Evolutionary conservation across 495 filamentous ascomycete genomes (phyloP).

Genomic region (Talaromyces stipitatus): DNA sequence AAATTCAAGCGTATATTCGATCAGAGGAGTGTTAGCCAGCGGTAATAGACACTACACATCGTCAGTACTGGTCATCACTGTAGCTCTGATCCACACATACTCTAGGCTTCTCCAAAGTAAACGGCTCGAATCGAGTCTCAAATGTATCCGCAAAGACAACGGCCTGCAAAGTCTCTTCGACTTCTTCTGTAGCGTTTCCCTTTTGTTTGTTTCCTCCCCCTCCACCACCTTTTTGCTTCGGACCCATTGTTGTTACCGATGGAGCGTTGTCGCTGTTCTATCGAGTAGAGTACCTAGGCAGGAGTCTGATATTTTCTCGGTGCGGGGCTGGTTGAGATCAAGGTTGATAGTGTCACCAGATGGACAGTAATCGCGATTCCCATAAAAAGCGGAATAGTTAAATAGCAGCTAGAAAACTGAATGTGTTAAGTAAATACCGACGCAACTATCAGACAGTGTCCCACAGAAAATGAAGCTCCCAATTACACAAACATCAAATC

Average conservation of each 20-base stretch:
- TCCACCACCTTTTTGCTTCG: constrained; percentile 47
- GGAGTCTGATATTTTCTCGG: not conserved
- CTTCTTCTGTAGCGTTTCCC: constrained; percentile 48
- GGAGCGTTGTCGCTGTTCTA: not conserved
- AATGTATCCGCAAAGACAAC: constrained; percentile 92
- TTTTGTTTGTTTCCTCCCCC: constrained; percentile 53
- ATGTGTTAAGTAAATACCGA: not conserved
- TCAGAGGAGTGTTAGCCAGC: constrained; percentile 85
- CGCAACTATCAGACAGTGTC: not conserved
- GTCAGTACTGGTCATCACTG: not conserved
- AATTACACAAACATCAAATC: not conserved
- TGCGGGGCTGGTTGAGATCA: not conserved
- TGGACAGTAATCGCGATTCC: not conserved
- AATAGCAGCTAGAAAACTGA: not conserved
- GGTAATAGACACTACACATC: constrained; percentile 78
- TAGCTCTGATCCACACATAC: constrained; percentile 42
- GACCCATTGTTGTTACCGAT: constrained; percentile 20
- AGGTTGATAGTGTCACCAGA: not conserved
- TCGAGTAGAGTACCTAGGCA: not conserved
- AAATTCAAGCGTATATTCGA: constrained; percentile 97
- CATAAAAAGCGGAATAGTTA: not conserved
- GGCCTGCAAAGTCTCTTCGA: constrained; percentile 83
- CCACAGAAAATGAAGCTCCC: not conserved
- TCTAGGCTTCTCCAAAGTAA: constrained; percentile 81
- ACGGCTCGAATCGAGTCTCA: constrained; percentile 82